Base-by-base conservation (phyloP, 2,329 filamentous ascomycete species). In the Colletotrichum sp. region DNA sequence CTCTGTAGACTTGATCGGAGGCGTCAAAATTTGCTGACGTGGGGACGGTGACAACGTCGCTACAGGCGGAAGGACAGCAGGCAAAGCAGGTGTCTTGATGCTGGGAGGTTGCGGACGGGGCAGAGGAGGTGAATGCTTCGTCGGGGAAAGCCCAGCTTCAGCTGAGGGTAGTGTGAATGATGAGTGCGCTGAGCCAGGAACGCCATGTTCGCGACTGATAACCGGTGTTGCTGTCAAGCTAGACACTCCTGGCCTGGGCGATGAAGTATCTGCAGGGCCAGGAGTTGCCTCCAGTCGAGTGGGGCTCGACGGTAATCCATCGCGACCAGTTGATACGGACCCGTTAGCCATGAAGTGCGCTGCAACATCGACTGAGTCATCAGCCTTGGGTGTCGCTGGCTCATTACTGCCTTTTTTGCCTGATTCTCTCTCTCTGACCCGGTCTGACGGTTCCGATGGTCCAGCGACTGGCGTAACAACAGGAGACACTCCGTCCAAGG, bases 41-140 rank as follows among this genome's bases (percentile, higher is more conserved):
- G 90, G 88, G 57, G 89, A 91, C 1, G 92, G 92, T 12, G 91
- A 89, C 64, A 94, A 81, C 2, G 90, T 86, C 55, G 90, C 88
- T 3, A 89, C 83, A 0, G 92, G 92, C 7, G 92, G 92, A 4
- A 93, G 84, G 28, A 93, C 87, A 1, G 89, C 85, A 16, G 85
- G 82, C 22, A 30, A 82, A 81, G 48, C 74, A 24, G 75, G 68
- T 3, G 72, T 73, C 34, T 72, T 76, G 57, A 67, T 57, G 30
- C 69, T 72, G 13, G 77, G 55, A 16, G 76, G 70, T 30, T 77
- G 69, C 8, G 72, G 69, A 55, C 77, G 75, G 36, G 81, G 80
- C n/a, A 84, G 82, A 24, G 86, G 84, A 28, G 89, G 88, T 18
- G 89, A 90, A 69, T 89, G 87, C 79, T 91, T 91, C 32, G 84